Percentiles rank a stretch among this genome's conserved stretches.
These are phyloP conservation scores for Oenanthe sinensis DNA, from an alignment of 129 eudicot species.

Conservation along the genomic window DNA sequence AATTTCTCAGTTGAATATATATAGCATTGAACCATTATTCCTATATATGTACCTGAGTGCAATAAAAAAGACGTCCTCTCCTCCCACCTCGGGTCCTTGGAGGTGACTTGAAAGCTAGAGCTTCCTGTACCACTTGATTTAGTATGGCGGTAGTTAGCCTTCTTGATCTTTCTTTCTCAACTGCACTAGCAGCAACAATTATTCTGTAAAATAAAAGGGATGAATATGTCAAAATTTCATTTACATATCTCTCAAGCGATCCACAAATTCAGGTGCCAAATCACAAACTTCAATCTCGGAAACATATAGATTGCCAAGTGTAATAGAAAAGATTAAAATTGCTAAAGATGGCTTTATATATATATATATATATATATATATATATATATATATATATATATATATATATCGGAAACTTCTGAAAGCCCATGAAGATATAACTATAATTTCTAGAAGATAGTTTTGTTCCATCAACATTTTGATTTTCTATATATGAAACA, in stretches of 20 bases:
- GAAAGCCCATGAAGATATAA: background rate
- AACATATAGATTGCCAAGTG: background rate
- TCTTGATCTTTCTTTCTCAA: slow-evolving; percentile 94
- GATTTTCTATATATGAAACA: background rate
- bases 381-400: background rate
- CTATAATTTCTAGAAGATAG: background rate
- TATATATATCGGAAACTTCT: background rate
- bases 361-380: background rate
- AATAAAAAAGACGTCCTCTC: slow-evolving; percentile 86
- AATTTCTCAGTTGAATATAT: background rate
- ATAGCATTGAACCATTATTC: background rate
- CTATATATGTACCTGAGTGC: slow-evolving; percentile 69
- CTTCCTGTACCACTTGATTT: slow-evolving; percentile 88
- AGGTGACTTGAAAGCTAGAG: slow-evolving; percentile 93
- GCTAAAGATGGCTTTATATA: background rate
- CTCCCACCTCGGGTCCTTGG: slow-evolving; percentile 96
- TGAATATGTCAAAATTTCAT: background rate
- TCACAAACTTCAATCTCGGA: background rate
- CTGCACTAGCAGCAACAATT: slow-evolving; percentile 76
- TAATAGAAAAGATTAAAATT: background rate
- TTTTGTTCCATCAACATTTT: slow-evolving; percentile 1
- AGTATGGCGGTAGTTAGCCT: slow-evolving; percentile 76
- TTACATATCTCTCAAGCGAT: background rate
- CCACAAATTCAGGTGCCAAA: background rate
- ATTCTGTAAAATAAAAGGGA: slow-evolving; percentile 32